These are phyloP conservation scores for Kurtzmaniella quercitrusa DNA, from an alignment of 1,139 yeast genomes.

Conservation along the genomic window DNA sequence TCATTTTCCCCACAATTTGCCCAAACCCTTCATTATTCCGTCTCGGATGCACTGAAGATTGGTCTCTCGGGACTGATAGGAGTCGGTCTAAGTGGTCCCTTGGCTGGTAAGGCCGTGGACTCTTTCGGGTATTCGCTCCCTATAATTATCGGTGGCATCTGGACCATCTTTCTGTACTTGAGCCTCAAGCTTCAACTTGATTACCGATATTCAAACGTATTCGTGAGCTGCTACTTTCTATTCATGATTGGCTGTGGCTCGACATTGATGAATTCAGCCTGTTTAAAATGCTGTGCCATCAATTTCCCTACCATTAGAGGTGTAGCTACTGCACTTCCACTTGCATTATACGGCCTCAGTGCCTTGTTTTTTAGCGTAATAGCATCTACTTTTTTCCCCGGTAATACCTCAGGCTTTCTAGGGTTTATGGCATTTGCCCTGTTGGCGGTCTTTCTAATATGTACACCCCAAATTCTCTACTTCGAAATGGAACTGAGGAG, in stretches of 20 bases:
- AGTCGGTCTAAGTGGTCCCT: slow-evolving; percentile 51
- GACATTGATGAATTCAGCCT: slow-evolving; percentile 47
- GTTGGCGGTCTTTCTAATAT: slow-evolving; percentile 29
- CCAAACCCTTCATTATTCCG: slow-evolving; percentile 43
- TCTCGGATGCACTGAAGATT: slow-evolving; percentile 51
- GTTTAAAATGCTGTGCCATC: slow-evolving; percentile 56
- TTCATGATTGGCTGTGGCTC: slow-evolving; percentile 52
- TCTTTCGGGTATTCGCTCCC: slow-evolving; percentile 45
- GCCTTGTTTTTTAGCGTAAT: slow-evolving; percentile 52
- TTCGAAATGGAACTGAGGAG: slow-evolving; percentile 36
- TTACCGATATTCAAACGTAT: slow-evolving; percentile 21
- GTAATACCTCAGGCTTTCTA: slow-evolving; percentile 47
- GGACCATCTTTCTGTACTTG: slow-evolving; percentile 41
- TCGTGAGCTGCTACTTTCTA: slow-evolving; percentile 32
- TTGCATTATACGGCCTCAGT: slow-evolving; percentile 56
- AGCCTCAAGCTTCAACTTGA: slow-evolving; percentile 47
- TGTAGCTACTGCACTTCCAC: slow-evolving; percentile 56
- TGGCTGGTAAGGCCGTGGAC: slow-evolving; percentile 60
- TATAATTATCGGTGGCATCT: slow-evolving; percentile 39
- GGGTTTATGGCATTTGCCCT: slow-evolving; percentile 44
- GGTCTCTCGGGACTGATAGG: slow-evolving; percentile 61
- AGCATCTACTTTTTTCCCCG: slow-evolving; percentile 45
- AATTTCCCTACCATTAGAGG: slow-evolving; percentile 54
- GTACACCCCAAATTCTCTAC: slow-evolving; percentile 45
- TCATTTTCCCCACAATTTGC: slow-evolving; percentile 67